Evolutionary conservation across 2,329 filamentous ascomycete genomes (phyloP).

Genomic region (Monosporascus sp.): DNA sequence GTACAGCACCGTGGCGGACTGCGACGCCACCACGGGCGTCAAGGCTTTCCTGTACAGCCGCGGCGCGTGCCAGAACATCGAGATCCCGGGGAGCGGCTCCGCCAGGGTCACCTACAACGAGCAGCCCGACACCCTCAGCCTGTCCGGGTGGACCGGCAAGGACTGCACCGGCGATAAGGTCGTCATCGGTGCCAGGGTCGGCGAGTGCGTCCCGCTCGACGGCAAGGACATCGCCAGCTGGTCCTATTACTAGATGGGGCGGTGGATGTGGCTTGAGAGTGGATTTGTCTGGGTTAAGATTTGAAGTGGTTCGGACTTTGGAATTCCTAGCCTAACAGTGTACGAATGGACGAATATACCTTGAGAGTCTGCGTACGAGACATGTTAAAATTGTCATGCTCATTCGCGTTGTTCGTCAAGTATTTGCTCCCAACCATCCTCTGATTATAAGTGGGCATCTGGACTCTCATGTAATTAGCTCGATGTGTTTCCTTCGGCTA

Average conservation of each 20-base stretch:
- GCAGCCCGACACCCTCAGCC: neutral
- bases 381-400: too few species aligned
- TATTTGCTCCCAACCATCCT: too few species aligned
- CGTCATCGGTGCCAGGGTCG: neutral
- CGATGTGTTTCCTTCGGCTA: too few species aligned
- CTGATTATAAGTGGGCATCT: too few species aligned
- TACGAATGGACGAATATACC: too few species aligned
- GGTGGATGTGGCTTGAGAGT: too few species aligned
- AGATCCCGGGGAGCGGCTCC: constrained; percentile 4
- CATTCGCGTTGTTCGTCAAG: too few species aligned
- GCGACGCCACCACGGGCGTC: constrained; percentile 1
- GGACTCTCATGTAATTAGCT: too few species aligned
- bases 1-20: constrained; percentile 1
- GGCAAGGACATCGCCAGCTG: constrained; percentile 5
- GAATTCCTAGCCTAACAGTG: too few species aligned
- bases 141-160: constrained; percentile 6
- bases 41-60: constrained; percentile 5
- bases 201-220: constrained; percentile 1
- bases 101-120: constrained; percentile 5
- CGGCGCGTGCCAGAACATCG: constrained; percentile 6
- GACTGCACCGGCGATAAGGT: constrained; percentile 4
- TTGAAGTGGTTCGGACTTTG: too few species aligned
- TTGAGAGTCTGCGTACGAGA: too few species aligned
- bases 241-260: neutral
- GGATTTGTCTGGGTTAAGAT: too few species aligned